Evolutionary conservation across 768 basidiomycete genomes (phyloP).

Genomic region (Tylopilus sp.): DNA sequence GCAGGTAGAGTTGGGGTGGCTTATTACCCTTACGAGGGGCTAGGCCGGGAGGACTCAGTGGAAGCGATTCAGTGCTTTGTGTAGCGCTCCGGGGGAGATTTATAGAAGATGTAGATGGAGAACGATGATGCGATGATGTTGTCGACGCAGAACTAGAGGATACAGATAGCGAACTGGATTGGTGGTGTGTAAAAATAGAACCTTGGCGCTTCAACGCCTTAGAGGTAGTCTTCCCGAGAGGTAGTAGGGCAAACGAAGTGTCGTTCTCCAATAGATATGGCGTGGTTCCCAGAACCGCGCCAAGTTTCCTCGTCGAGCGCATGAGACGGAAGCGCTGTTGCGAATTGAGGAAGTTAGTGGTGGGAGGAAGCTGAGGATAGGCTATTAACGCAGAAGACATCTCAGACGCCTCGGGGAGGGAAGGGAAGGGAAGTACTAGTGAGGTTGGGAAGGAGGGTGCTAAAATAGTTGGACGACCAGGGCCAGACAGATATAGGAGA

Average conservation of each 20-base stretch:
- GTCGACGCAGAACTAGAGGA: slow-evolving; percentile 16
- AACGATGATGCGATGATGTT: slow-evolving; percentile 6
- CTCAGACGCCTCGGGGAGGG: slow-evolving; percentile 7
- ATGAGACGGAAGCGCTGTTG: slow-evolving; percentile 35
- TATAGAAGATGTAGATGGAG: slow-evolving; percentile 20
- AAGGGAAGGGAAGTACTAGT: not conserved
- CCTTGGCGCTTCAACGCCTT: slow-evolving; percentile 31
- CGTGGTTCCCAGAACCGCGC: slow-evolving; percentile 35
- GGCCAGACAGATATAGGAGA: slow-evolving; percentile 4
- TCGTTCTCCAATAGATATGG: slow-evolving; percentile 33
- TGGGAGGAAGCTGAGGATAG: slow-evolving; percentile 30
- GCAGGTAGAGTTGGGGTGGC: slow-evolving; percentile 21
- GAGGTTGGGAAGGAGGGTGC: not conserved
- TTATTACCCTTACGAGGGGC: slow-evolving; percentile 13
- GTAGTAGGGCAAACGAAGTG: slow-evolving; percentile 18
- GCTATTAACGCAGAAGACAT: slow-evolving; percentile 25
- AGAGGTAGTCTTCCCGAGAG: slow-evolving; percentile 17
- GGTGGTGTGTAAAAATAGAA: slow-evolving; percentile 28
- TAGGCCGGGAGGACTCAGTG: slow-evolving; percentile 19
- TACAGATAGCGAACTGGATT: slow-evolving; percentile 19
- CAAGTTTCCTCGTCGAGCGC: slow-evolving; percentile 37
- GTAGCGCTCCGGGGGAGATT: slow-evolving; percentile 3
- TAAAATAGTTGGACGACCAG: slow-evolving; percentile 7
- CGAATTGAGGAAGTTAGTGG: slow-evolving; percentile 31
- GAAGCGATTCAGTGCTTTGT: slow-evolving; percentile 7